Evolutionary conservation across 2,329 filamentous ascomycete species (phyloP).

Genomic region (Trichophyton simii): DNA sequence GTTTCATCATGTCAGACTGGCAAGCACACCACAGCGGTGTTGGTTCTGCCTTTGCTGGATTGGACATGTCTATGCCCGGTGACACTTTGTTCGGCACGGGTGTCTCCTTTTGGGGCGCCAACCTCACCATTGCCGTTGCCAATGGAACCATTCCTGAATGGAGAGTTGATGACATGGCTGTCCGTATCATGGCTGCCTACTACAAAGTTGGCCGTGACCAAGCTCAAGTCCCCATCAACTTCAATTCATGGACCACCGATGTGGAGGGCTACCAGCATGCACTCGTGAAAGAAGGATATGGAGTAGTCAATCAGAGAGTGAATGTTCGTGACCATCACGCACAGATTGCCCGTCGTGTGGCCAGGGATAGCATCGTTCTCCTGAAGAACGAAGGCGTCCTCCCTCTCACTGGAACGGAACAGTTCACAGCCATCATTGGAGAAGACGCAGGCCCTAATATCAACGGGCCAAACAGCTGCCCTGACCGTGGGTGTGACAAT

Average conservation of each 20-base stretch:
- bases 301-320: conserved; percentile 65
- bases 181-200: conserved; percentile 60
- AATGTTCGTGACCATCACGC: conserved; percentile 71
- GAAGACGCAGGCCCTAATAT: conserved; percentile 68
- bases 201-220: conserved; percentile 50
- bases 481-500: conserved; percentile 51
- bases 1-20: conserved; percentile 62
- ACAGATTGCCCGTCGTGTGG: conserved; percentile 60
- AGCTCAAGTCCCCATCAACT: conserved; percentile 53
- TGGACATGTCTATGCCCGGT: conserved; percentile 78
- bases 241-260: conserved; percentile 73
- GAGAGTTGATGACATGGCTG: conserved; percentile 82
- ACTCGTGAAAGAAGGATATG: conserved; percentile 48
- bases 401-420: conserved; percentile 62
- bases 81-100: conserved; percentile 67
- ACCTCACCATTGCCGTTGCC: conserved; percentile 73
- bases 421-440: conserved; percentile 64
- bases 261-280: conserved; percentile 59
- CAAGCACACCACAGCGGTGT: conserved; percentile 61
- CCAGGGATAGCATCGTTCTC: conserved; percentile 69
- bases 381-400: conserved; percentile 72
- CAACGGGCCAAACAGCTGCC: conserved; percentile 66
- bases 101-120: conserved; percentile 66
- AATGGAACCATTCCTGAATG: conserved; percentile 83
- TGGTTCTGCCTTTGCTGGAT: conserved; percentile 50